phyloP scores from a whole-genome alignment of 176 grass and related monocot genomes.

The Sorghum bicolor region Sorghum_bicolor_NCBIv3 NC_012873.2:1442001-1442500 shows the following conservation, averaged over 20 bases:
- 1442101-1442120: background rate
- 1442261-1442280: constrained; percentile 30
- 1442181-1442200: background rate
- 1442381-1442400: constrained; percentile 28
- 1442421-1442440: constrained; percentile 26
- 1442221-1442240: constrained; percentile 39
- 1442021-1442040: background rate
- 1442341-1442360: constrained; percentile 35
- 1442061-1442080: background rate
- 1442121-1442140: background rate
- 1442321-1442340: constrained; percentile 33
- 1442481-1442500: constrained; percentile 19
- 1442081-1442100: background rate
- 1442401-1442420: constrained; percentile 33
- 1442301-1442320: constrained; percentile 44
- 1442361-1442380: constrained; percentile 43
- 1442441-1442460: constrained; percentile 23
- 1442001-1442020: background rate
- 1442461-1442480: constrained; percentile 35
- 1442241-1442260: constrained; percentile 38
- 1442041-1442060: background rate
- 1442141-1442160: constrained; percentile 4
- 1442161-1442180: constrained; percentile 9
- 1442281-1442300: constrained; percentile 35
- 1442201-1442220: constrained; percentile 27